Evolutionary conservation across 768 basidiomycete species (phyloP).

Genomic region (Termitomyces sp.): DNA sequence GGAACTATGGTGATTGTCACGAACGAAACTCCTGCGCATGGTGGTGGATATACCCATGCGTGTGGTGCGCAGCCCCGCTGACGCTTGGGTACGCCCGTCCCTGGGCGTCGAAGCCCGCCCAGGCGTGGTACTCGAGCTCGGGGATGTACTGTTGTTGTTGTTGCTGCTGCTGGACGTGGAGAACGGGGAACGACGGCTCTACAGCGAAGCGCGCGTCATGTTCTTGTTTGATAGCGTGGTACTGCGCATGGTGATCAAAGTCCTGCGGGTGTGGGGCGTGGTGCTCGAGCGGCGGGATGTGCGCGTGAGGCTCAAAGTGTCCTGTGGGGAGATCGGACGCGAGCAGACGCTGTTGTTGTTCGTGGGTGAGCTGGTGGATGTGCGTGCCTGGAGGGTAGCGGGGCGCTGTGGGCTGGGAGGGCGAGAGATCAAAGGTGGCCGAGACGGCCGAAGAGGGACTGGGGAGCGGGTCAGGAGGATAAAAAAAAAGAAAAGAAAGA

Average conservation of each 20-base stretch:
- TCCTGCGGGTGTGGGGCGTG: neutral
- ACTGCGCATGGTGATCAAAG: neutral
- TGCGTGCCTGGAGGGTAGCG: neutral
- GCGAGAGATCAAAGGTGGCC: slow-evolving; percentile 3
- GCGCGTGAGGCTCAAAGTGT: neutral
- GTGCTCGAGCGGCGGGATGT: neutral
- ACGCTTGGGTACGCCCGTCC: neutral
- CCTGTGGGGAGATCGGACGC: neutral
- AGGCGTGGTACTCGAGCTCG: neutral
- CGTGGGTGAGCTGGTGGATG: neutral
- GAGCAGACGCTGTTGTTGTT: neutral
- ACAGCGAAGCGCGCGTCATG: too few species aligned
- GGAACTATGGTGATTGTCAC: neutral
- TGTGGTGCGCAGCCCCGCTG: neutral
- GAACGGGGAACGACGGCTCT: too few species aligned
- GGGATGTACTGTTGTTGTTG: too few species aligned
- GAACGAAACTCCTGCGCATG: neutral
- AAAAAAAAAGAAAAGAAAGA: too few species aligned
- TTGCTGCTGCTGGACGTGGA: too few species aligned
- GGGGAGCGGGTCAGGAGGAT: fast-evolving
- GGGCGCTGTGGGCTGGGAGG: neutral
- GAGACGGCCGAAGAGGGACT: slow-evolving; percentile 9
- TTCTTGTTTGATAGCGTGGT: too few species aligned
- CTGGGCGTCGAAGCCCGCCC: neutral
- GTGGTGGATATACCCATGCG: neutral